Evolutionary conservation across 495 filamentous ascomycete genomes (phyloP).

Genomic region (Neurospora sp.): DNA sequence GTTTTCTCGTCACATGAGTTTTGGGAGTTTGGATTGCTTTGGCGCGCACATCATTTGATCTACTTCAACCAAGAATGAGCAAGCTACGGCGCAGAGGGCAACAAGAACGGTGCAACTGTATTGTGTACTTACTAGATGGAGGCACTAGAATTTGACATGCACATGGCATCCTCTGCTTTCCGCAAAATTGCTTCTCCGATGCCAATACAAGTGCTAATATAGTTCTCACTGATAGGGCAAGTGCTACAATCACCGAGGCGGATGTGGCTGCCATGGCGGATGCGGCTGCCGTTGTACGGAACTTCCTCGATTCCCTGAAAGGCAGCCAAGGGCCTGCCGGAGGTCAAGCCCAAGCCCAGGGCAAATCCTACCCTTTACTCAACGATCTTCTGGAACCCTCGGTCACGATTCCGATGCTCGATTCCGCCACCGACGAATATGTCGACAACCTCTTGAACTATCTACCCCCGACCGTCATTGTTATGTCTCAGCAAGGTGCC

Average conservation of each 20-base stretch:
- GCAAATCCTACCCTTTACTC: conserved; percentile 69
- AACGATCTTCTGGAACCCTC: conserved; percentile 72
- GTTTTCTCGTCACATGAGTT: conserved; percentile 25
- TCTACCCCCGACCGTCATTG: conserved; percentile 57
- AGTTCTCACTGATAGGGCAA: conserved; percentile 23
- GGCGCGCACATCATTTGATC: not conserved
- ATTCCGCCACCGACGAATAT: conserved; percentile 49
- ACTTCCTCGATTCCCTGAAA: conserved; percentile 77
- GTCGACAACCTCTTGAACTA: conserved; percentile 67
- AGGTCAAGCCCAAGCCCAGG: conserved; percentile 25
- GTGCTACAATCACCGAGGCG: conserved; percentile 17
- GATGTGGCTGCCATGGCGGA: conserved; percentile 42
- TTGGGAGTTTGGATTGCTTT: conserved; percentile 11
- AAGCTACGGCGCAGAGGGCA: conserved; percentile 7
- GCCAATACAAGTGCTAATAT: conserved; percentile 22
- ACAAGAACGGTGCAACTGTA: conserved; percentile 1
- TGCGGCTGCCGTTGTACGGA: conserved; percentile 65
- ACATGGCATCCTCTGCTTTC: conserved; percentile 2
- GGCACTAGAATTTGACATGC: conserved; percentile 10
- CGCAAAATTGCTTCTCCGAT: not conserved
- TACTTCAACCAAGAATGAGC: not conserved
- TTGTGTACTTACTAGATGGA: conserved; percentile 20
- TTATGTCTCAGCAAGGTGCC: conserved; percentile 59
- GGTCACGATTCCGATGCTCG: conserved; percentile 65
- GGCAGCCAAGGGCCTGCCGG: conserved; percentile 34